Conservation (phyloP, 108 stramenopile species). For the Discostella stelligeroides region DNA sequence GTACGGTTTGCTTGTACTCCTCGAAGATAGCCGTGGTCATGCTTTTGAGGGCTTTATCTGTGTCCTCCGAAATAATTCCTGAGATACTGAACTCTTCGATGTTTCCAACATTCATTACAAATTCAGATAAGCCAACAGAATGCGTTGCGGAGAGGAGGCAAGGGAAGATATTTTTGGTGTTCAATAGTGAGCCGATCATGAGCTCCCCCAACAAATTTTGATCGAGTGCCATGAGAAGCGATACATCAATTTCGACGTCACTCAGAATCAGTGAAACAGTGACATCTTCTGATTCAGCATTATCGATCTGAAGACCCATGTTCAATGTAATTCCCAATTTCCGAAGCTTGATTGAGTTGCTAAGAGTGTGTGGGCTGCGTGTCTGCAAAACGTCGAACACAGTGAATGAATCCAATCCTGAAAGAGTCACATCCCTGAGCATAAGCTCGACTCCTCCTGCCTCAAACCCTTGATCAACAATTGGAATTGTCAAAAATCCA, state of each 20-base stretch:
- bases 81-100: slow-evolving; percentile 42
- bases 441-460: slow-evolving; percentile 43
- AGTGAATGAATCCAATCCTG: slow-evolving; percentile 63
- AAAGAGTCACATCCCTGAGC: slow-evolving; percentile 48
- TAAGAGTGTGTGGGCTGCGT: slow-evolving; percentile 52
- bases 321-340: slow-evolving; percentile 44
- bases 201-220: slow-evolving; percentile 38
- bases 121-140: slow-evolving; percentile 36
- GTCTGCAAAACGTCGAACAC: slow-evolving; percentile 48
- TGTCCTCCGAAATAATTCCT: slow-evolving; percentile 48
- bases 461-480: slow-evolving; percentile 51
- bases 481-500: slow-evolving; percentile 46
- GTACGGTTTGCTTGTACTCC: slow-evolving; percentile 36
- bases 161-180: slow-evolving; percentile 37
- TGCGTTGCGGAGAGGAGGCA: slow-evolving; percentile 44
- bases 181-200: slow-evolving; percentile 47
- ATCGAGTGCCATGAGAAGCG: slow-evolving; percentile 66
- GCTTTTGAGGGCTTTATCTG: slow-evolving; percentile 16
- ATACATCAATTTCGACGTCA: slow-evolving; percentile 50
- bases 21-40: slow-evolving; percentile 44
- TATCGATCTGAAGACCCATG: slow-evolving; percentile 51
- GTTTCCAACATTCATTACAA: slow-evolving; percentile 47
- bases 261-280: slow-evolving; percentile 48
- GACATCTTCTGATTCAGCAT: slow-evolving; percentile 38
- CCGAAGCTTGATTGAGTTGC: slow-evolving; percentile 50